Conservation (phyloP, 192 early-diverging fungal species). For the Backusella tuberculispora region DNA sequence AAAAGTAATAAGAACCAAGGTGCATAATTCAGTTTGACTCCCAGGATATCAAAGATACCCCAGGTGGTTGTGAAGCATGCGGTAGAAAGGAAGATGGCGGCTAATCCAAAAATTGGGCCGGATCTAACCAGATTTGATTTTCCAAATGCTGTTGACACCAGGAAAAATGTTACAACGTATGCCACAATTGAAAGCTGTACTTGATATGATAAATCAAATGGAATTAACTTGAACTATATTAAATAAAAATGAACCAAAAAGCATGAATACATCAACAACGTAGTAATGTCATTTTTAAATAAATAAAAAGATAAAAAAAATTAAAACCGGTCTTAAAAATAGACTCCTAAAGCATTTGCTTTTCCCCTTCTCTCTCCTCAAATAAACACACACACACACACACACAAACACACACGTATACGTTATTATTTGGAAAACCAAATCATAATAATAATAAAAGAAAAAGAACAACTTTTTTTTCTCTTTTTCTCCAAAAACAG, state of each 20-base stretch:
- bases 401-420: background rate
- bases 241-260: background rate
- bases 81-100: slow-evolving; percentile 68
- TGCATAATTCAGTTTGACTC: slow-evolving; percentile 57
- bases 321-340: background rate
- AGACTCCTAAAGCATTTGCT: background rate
- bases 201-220: slow-evolving; percentile 37
- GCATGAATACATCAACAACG: too few relatives aligned
- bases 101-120: slow-evolving; percentile 70
- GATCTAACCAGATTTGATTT: slow-evolving; percentile 77
- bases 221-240: slow-evolving; percentile 21
- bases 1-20: slow-evolving; percentile 74
- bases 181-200: slow-evolving; percentile 52
- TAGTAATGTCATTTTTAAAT: background rate
- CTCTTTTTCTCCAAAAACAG: too few relatives aligned
- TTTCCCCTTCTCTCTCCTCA: background rate
- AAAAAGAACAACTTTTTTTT: too few relatives aligned
- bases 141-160: slow-evolving; percentile 69
- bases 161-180: slow-evolving; percentile 68
- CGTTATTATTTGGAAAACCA: background rate
- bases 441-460: background rate
- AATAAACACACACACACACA: background rate
- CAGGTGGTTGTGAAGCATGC: slow-evolving; percentile 65
- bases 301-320: background rate
- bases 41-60: slow-evolving; percentile 65